Conservation (phyloP, 2,329 filamentous ascomycete species). For the Pezicula rhizophila region DNA sequence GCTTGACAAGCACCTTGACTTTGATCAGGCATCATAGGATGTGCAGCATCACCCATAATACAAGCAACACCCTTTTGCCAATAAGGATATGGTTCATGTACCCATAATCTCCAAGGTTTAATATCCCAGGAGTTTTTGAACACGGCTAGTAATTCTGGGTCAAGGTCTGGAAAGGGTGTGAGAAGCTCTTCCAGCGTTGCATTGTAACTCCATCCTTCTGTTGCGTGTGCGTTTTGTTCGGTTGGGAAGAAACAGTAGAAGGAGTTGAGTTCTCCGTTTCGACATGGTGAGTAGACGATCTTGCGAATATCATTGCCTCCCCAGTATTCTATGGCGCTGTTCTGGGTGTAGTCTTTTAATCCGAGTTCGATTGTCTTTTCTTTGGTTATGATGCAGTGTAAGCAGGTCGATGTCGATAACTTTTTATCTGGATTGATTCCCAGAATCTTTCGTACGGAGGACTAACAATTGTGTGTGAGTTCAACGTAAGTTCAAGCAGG, state of each 20-base stretch:
- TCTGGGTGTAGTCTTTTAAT: constrained; percentile 15
- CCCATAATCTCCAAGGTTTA: constrained; percentile 21
- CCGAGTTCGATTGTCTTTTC: constrained; percentile 19
- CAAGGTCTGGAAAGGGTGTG: constrained; percentile 53
- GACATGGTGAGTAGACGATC: constrained; percentile 34
- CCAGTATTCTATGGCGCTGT: constrained; percentile 26
- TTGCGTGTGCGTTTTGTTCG: constrained; percentile 15
- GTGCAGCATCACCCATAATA: constrained; percentile 58
- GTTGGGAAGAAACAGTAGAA: constrained; percentile 34
- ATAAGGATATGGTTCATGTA: constrained; percentile 54
- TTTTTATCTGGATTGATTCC: constrained; percentile 35
- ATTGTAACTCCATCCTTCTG: constrained; percentile 22
- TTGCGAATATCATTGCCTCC: constrained; percentile 33
- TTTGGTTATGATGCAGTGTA: constrained; percentile 29
- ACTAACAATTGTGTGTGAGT: no score
- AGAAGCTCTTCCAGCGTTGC: constrained; percentile 50
- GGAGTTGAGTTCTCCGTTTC: constrained; percentile 30
- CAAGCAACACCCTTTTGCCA: constrained; percentile 45
- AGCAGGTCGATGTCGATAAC: constrained; percentile 32
- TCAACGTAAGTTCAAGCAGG: no score
- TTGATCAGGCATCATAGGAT: constrained; percentile 66
- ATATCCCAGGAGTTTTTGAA: constrained; percentile 24
- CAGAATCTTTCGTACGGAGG: constrained; percentile 38
- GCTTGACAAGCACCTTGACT: constrained; percentile 48
- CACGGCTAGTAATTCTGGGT: constrained; percentile 27